These are phyloP conservation scores for Colletotrichum sp. DNA, from an alignment of 2,329 filamentous ascomycete species.

Conservation along the genomic window DNA sequence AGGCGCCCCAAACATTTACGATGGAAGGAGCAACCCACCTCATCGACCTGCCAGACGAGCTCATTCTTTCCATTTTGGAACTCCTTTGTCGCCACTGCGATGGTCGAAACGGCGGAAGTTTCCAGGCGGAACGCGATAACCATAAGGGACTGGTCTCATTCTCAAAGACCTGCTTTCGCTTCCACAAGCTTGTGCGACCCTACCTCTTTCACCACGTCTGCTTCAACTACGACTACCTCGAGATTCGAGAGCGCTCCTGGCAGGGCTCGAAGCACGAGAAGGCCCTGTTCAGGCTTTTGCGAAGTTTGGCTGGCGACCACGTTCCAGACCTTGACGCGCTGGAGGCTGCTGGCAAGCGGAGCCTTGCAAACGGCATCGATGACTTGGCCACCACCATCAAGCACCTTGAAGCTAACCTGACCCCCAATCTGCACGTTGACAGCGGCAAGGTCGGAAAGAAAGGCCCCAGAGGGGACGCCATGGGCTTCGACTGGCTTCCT, in stretches of 20 bases:
- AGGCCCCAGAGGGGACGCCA: fast-evolving
- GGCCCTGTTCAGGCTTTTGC: background rate
- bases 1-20: background rate
- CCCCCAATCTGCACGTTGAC: background rate
- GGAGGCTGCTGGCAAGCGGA: background rate
- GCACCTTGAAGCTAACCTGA: background rate
- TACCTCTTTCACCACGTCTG: background rate
- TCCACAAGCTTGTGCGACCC: background rate
- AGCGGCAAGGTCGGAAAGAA: background rate
- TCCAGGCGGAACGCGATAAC: background rate
- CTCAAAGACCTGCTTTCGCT: background rate
- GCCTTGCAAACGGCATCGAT: background rate
- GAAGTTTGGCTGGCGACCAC: background rate
- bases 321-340: background rate
- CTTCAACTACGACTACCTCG: background rate
- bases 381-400: background rate
- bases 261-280: background rate
- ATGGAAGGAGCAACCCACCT: background rate
- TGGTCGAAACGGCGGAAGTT: background rate
- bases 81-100: background rate
- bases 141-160: background rate
- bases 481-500: background rate
- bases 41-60: background rate
- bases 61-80: background rate
- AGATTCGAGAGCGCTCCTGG: background rate